Evolutionary conservation across 768 basidiomycete species (phyloP), one percentile per base, ranked within the genome.

Genomic region (Pisolithus orientalis): DNA sequence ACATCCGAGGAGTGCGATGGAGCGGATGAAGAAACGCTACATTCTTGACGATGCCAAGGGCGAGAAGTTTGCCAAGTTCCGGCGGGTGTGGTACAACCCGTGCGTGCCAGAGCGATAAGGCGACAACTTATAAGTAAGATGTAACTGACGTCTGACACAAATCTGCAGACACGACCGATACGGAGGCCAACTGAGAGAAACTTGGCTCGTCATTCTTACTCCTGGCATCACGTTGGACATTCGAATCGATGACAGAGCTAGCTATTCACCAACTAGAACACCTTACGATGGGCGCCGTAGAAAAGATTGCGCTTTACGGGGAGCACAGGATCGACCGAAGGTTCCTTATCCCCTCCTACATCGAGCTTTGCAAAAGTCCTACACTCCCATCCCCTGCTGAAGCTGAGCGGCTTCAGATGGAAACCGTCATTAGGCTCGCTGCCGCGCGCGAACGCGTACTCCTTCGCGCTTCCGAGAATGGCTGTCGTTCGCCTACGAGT

Each of bases 71-170:
- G 72, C 73, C 0, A 63, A 62, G 0, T 72, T 83, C 0, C 61
- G 82, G 0, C 80, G 79, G 75, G 73, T 82, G 0, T 81, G 80
- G 57, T 83, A 83, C 48, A 80, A 82, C 45, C 73, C 73, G 78
- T 80, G 55, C 21, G 21, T 21, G 21, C 21, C 21, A 21, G 21
- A 56, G 75, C 60, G 32, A 34, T 34, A 11, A 34, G 32, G 32
- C 9, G 32, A 10, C 32, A 34, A 13, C 10, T 11, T 34, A 34
- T 34, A 11, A 34, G 32, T 21, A 21, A 21, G 21, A 21, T 21
- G 10, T 13, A 10, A 34, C 11, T 34, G 32, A 21, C 10, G 13
- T 13, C 32, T 34, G 32, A 34, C 32, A 34, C 29, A 29, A n/a
- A n/a, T 31, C 16, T 9, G 37, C 42, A 87, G 84, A 0, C 70